These are phyloP conservation scores for Sphagnum contortum DNA, from an alignment of 225 moss, liverwort and hornwort species.

Conservation along the genomic window DNA sequence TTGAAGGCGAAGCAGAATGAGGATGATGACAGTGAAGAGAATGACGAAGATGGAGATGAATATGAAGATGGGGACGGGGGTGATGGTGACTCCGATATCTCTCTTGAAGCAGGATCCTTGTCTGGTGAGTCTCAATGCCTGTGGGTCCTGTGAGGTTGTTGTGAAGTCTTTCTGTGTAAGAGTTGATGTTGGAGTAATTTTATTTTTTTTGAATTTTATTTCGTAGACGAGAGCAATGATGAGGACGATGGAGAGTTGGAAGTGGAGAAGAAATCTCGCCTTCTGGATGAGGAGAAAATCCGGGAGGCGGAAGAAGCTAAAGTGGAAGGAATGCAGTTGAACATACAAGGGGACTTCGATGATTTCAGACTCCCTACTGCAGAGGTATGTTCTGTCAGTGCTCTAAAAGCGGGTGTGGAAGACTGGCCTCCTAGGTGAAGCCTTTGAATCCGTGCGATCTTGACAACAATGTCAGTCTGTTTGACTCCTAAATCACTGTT, in stretches of 20 bases:
- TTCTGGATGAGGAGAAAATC: conserved; percentile 57
- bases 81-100: conserved; percentile 3
- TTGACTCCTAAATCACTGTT: no score
- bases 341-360: conserved; percentile 82
- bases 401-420: not conserved
- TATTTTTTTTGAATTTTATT: not conserved
- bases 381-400: conserved; percentile 26
- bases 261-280: conserved; percentile 83
- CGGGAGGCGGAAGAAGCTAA: conserved; percentile 70
- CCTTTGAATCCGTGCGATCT: no score
- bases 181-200: not conserved
- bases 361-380: conserved; percentile 75
- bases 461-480: no score
- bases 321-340: conserved; percentile 90
- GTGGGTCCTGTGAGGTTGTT: not conserved
- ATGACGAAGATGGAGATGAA: conserved; percentile 15
- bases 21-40: conserved; percentile 41
- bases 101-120: conserved; percentile 14
- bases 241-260: conserved; percentile 76
- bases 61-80: conserved; percentile 28
- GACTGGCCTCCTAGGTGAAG: no score
- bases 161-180: not conserved
- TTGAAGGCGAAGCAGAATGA: conserved; percentile 49
- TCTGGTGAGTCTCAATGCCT: not conserved
- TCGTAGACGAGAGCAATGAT: not conserved